phyloP scores from a whole-genome alignment of 768 basidiomycete genomes.

The Tylopilus felleus region DNA sequence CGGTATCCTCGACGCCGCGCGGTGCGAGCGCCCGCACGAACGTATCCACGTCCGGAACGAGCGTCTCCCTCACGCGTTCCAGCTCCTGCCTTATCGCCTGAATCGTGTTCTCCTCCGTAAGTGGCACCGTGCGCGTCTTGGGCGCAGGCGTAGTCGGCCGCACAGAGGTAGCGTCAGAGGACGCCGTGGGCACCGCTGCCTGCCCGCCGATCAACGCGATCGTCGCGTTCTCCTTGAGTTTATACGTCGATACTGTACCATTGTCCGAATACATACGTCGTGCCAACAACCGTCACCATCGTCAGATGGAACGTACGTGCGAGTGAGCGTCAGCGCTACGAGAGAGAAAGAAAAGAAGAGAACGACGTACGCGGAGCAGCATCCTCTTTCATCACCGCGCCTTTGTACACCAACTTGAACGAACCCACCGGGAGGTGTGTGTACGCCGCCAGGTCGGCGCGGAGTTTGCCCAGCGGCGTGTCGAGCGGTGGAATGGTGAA shows the following conservation, averaged over 20 bases:
- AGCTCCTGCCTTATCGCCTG: slow-evolving; percentile 38
- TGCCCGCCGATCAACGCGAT: slow-evolving; percentile 66
- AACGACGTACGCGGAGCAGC: slow-evolving; percentile 51
- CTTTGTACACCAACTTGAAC: slow-evolving; percentile 88
- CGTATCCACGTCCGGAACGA: slow-evolving; percentile 53
- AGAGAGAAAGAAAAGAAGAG: neutral
- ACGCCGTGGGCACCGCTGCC: neutral
- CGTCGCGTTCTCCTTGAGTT: slow-evolving; percentile 62
- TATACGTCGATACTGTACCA: slow-evolving; percentile 65
- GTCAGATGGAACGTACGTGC: neutral
- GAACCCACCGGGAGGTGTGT: slow-evolving; percentile 65
- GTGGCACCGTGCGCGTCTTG: slow-evolving; percentile 12
- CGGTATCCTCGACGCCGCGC: neutral
- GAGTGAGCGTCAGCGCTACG: neutral
- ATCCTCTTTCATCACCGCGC: slow-evolving; percentile 89
- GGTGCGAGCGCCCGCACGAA: slow-evolving; percentile 43
- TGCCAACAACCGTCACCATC: no score
- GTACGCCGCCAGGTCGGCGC: slow-evolving; percentile 62
- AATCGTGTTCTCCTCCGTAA: slow-evolving; percentile 40
- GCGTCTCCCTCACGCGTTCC: slow-evolving; percentile 46
- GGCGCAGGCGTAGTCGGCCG: neutral
- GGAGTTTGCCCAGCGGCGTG: slow-evolving; percentile 56
- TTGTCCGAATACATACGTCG: no score
- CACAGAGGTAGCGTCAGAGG: neutral
- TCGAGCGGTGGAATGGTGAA: slow-evolving; percentile 54